Conservation (phyloP, 2,329 filamentous ascomycete genomes). For the Aspergillus texensis region DNA sequence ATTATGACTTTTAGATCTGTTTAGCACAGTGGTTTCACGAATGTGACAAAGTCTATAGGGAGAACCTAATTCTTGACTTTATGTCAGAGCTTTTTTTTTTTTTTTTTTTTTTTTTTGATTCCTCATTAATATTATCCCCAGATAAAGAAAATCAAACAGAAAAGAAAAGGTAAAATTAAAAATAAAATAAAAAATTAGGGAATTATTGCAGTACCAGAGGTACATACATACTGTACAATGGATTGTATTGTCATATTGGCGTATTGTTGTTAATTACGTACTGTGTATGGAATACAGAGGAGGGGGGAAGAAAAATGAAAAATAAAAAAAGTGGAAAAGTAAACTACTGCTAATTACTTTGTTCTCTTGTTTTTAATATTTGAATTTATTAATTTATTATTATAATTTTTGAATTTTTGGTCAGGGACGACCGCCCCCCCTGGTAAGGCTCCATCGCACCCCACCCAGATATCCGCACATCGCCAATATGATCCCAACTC, state of each 20-base stretch:
- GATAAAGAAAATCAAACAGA: neutral
- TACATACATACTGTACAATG: neutral
- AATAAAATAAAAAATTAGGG: neutral
- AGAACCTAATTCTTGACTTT: neutral
- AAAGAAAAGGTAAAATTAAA: neutral
- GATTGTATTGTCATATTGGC: neutral
- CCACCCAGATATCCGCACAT: conserved; percentile 29
- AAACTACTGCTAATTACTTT: neutral
- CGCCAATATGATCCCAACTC: conserved; percentile 29
- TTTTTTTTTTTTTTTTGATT: neutral
- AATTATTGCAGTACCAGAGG: neutral
- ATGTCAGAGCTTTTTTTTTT: neutral
- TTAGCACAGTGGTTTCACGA: neutral
- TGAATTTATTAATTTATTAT: conserved; percentile 1
- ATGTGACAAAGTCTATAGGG: neutral
- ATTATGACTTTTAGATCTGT: neutral
- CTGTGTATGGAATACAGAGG: neutral
- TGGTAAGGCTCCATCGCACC: conserved; percentile 27
- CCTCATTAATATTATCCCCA: neutral
- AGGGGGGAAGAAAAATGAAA: neutral
- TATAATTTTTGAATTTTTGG: conserved; percentile 12
- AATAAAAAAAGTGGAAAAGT: neutral
- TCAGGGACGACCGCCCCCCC: conserved; percentile 23
- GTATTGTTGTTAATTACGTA: neutral
- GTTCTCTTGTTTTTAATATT: neutral